Percentiles rank a stretch among this genome's conserved stretches.
phyloP scores from a whole-genome alignment of 495 filamentous ascomycete species.

The Aspergillus indologenus region DNA sequence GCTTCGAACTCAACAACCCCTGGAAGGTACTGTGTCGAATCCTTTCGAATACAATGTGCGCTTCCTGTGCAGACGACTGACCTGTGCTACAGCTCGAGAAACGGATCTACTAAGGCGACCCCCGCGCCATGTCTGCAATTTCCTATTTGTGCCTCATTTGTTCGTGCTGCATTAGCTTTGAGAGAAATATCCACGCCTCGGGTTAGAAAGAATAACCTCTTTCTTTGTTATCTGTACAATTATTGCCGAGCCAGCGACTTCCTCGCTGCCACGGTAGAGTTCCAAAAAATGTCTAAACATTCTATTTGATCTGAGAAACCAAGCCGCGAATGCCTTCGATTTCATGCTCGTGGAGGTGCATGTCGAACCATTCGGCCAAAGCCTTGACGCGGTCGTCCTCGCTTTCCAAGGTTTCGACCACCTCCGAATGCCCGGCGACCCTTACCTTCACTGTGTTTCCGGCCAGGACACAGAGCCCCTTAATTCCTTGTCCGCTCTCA shows the following conservation, averaged over 20 bases:
- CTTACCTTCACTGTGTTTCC: constrained; percentile 55
- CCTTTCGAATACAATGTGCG: not conserved
- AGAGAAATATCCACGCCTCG: constrained; percentile 23
- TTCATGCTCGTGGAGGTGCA: constrained; percentile 53
- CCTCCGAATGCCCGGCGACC: constrained; percentile 49
- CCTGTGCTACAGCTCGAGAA: constrained; percentile 34
- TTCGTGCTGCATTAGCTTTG: constrained; percentile 16
- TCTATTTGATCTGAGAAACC: constrained; percentile 43
- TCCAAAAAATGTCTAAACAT: not conserved
- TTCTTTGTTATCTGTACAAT: constrained; percentile 24
- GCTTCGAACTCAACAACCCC: constrained; percentile 92
- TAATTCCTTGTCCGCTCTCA: constrained; percentile 35
- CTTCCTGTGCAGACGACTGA: constrained; percentile 4
- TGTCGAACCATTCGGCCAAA: constrained; percentile 54
- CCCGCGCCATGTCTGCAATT: constrained; percentile 11
- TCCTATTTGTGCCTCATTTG: constrained; percentile 8
- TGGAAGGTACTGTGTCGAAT: constrained; percentile 67
- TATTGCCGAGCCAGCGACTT: not conserved
- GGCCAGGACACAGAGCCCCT: constrained; percentile 57
- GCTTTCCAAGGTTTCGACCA: constrained; percentile 44
- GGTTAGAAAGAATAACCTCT: constrained; percentile 9
- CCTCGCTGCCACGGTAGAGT: constrained; percentile 10
- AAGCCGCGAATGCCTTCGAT: constrained; percentile 46
- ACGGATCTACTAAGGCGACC: constrained; percentile 36
- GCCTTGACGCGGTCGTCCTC: constrained; percentile 54